Evolutionary conservation across 306 rosid genomes (phyloP).

Genomic region (Argentina anserina): DNA sequence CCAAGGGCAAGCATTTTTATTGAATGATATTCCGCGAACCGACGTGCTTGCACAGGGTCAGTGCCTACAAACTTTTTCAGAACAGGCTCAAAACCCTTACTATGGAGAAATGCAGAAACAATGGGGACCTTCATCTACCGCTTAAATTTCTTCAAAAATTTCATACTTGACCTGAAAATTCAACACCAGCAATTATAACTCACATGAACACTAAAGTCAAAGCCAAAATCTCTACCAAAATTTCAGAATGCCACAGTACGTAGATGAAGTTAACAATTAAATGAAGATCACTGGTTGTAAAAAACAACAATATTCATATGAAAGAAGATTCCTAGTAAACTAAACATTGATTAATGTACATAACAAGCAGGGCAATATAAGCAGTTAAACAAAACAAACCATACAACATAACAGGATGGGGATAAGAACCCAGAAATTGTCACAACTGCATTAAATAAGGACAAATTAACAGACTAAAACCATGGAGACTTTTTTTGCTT

Average conservation of each 20-base stretch:
- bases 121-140: conserved; percentile 80
- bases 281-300: not conserved
- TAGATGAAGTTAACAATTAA: not conserved
- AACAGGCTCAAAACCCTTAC: conserved; percentile 68
- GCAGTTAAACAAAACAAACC: not conserved
- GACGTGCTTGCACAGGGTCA: conserved; percentile 77
- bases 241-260: not conserved
- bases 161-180: conserved; percentile 72
- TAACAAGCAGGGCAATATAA: not conserved
- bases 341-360: not conserved
- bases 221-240: not conserved
- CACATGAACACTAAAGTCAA: too few species aligned
- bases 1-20: conserved; percentile 48
- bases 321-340: not conserved
- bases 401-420: not conserved
- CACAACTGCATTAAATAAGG: not conserved
- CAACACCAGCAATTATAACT: conserved; percentile 23
- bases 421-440: not conserved
- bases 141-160: conserved; percentile 70
- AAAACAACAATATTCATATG: not conserved
- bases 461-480: not conserved
- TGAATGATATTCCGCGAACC: conserved; percentile 84
- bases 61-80: conserved; percentile 62
- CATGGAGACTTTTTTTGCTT: too few species aligned
- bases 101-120: conserved; percentile 67